Evolutionary conservation across 495 filamentous ascomycete species (phyloP), one percentile per base, ranked within the genome.

Genomic region (Entonaema liquescens): DNA sequence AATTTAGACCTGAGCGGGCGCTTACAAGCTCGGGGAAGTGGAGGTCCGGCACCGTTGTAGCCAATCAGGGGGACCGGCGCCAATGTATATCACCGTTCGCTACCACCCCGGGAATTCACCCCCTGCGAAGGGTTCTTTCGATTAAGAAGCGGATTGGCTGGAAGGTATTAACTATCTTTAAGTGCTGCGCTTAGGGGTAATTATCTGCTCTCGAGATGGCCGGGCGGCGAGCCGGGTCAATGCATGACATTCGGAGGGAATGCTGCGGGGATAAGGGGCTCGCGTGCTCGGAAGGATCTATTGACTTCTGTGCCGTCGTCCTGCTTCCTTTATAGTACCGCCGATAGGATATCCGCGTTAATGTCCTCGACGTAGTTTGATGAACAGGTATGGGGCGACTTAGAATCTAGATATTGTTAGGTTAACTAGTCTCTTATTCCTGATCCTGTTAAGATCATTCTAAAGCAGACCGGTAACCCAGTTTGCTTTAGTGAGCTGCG

Each of bases 1-100:
- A 60, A 68, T 64, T 68, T 68, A 68, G 70, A 67, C 54, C 60
- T 2, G 44, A 3, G 65, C 65, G 50, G 67, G 70, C 70, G 70
- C 70, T 72, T 72, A 72, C 23, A 8, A 15, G 59, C 33, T 42
- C n/a, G 57, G 58, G 68, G 62, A 31, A 42, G 50, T 50, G 58
- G 40, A 42, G 12, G 56, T 15, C 44, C 50, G 35, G 13, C 17
- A 15, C 6, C 28, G 42, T 5, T 23, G 21, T 31, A 61, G 57
- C 68, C 62, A 67, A 71, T 57, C 21, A 59, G 2, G 19, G 9
- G 5, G n/a, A 7, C 19, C 1, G 33, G 54, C 66, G 60, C 61
- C 56, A 25, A 54, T 31, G 60, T 36, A 64, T 69, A 42, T 19
- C 55, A 69, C 66, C 59, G 29, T 62, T 38, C 23, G 35, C 21